Base-by-base conservation (phyloP, 2,329 filamentous ascomycete species). In the Incumbomyces lentus region DNA sequence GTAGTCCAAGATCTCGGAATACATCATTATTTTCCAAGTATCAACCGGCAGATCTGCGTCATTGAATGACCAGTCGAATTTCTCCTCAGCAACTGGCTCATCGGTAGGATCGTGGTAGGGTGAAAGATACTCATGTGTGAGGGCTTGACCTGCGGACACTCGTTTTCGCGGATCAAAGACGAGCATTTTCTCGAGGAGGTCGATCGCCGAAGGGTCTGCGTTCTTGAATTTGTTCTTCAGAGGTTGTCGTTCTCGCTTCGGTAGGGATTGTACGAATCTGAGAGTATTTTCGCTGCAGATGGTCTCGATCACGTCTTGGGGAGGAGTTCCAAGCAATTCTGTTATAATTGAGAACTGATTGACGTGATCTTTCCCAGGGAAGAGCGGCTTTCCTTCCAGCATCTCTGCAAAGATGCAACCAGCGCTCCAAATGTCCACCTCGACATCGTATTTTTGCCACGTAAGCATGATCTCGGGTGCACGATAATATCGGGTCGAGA, bases 21-120 rank as follows among this genome's bases (percentile, higher is more conserved):
- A 96, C 92, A 98, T 98, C 92, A 96, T 98, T 64, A 98, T 95
- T 73, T 98, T 98, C 92, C 92, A 98, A n/a, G 89, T 95, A 63
- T 98, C 92, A 42, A 96, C 89, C 1, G 92, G 90, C 48, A 98
- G 73, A 63, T 98, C 92, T 40, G 90, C 92, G 59, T 98, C 92
- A 66, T 96, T 96, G 71, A 98, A 98, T 45, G 89, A 95, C 92
- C 92, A 98, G 65, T 98, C 92, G 60, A 98, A 98, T 71, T 95
- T 95, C 73, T 95, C 89, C 51, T 95, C 86, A 17, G 92, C 86
- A 13, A 88, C 82, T 1, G 92, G 92, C 73, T 98, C 92, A 61
- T 98, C 92, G 37, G 86, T 92, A 7, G 92, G 89, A 63, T 98
- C 92, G 68, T 98, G 92, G 72, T 98, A 98, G 6, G 90, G 90